A percentile compares a stretch with the other conserved stretches of the same genome.
Evolutionary conservation across 441 rosid species (phyloP).

Genomic region (Croton setiger): DNA sequence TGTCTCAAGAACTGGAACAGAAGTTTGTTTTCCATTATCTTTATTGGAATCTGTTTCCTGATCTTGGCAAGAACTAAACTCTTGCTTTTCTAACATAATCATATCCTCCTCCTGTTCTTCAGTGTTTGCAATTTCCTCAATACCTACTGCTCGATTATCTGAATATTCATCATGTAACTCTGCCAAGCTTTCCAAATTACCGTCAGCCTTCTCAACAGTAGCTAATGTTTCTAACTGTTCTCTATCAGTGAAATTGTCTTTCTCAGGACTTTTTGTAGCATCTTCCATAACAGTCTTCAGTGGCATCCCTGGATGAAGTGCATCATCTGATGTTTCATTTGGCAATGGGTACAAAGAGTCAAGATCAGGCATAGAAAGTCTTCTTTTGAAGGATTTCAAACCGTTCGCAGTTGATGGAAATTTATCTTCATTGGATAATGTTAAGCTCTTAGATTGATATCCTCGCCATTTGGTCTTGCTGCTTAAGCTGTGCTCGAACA

Average conservation of each 20-base stretch:
- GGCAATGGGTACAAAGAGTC: constrained; percentile 52
- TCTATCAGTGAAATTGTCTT: constrained; percentile 17
- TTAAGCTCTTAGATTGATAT: constrained; percentile 58
- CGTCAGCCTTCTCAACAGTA: constrained; percentile 22
- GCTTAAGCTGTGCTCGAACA: constrained; percentile 39
- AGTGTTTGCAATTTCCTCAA: constrained; percentile 15
- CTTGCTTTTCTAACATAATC: constrained; percentile 20
- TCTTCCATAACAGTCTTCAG: constrained; percentile 12
- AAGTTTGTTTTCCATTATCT: constrained; percentile 22
- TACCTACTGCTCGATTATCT: background rate
- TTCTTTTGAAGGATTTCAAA: constrained; percentile 54
- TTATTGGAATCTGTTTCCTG: constrained; percentile 26
- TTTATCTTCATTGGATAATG: constrained; percentile 46
- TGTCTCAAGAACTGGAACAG: constrained; percentile 23
- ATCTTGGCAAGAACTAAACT: constrained; percentile 16
- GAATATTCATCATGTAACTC: constrained; percentile 22
- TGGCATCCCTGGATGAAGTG: constrained; percentile 25
- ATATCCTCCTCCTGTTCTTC: constrained; percentile 20
- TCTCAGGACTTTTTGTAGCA: constrained; percentile 9
- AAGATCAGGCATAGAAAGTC: constrained; percentile 74
- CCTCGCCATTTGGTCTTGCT: constrained; percentile 34
- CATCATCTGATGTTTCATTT: constrained; percentile 36
- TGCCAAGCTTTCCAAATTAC: constrained; percentile 5
- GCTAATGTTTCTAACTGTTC: constrained; percentile 21
- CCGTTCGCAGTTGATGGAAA: constrained; percentile 20